Percentiles rank a stretch among this genome's conserved stretches.
phyloP scores from a whole-genome alignment of 1,139 yeast species.

The Blastobotrys proliferans region DNA sequence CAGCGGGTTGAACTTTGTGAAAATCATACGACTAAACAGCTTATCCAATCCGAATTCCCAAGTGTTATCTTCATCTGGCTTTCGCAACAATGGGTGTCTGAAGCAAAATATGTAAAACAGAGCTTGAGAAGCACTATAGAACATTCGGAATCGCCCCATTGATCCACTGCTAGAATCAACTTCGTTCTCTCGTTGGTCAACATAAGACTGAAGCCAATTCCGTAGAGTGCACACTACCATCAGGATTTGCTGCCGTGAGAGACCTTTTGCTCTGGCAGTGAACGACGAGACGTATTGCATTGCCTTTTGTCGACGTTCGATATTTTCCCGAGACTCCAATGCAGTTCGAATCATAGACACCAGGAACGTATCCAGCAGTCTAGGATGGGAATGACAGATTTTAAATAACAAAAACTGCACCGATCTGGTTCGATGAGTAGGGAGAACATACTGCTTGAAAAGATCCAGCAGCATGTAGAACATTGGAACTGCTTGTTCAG shows the following conservation, averaged over 20 bases:
- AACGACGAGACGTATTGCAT: slow-evolving; percentile 90
- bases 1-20: slow-evolving; percentile 88
- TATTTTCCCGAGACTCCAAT: slow-evolving; percentile 59
- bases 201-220: slow-evolving; percentile 78
- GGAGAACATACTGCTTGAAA: slow-evolving; percentile 77
- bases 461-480: slow-evolving; percentile 72
- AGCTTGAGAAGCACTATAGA: slow-evolving; percentile 93
- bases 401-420: slow-evolving; percentile 83
- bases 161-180: slow-evolving; percentile 48
- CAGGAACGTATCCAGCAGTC: slow-evolving; percentile 78
- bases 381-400: slow-evolving; percentile 76
- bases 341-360: slow-evolving; percentile 82
- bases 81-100: slow-evolving; percentile 60
- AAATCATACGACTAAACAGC: slow-evolving; percentile 79
- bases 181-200: slow-evolving; percentile 78
- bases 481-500: slow-evolving; percentile 66
- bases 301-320: slow-evolving; percentile 78
- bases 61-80: slow-evolving; percentile 26
- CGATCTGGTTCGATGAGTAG: slow-evolving; percentile 89
- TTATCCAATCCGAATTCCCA: slow-evolving; percentile 88
- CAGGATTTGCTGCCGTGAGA: slow-evolving; percentile 67
- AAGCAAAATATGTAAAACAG: slow-evolving; percentile 88
- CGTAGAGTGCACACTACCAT: slow-evolving; percentile 75
- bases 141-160: slow-evolving; percentile 64
- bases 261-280: slow-evolving; percentile 78